Percentiles rank a stretch among this genome's conserved stretches.
These are phyloP conservation scores for Tagetes patula DNA, from an alignment of 129 eudicot species.

Conservation along the genomic window DNA sequence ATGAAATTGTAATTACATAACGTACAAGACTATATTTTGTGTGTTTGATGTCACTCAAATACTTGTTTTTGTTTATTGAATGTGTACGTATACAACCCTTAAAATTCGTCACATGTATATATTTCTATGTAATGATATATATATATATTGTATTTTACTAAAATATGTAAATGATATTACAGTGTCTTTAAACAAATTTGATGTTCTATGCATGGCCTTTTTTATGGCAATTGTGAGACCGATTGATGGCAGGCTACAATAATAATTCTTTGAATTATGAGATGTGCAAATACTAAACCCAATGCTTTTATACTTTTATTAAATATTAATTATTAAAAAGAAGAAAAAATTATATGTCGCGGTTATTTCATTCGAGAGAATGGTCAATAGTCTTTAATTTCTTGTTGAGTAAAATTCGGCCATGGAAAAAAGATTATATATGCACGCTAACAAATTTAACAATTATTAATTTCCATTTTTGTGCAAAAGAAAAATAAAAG, in stretches of 20 bases:
- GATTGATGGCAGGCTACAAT: too few species aligned
- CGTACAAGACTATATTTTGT: not conserved
- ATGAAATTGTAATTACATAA: not conserved
- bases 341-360: too few species aligned
- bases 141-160: not conserved
- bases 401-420: conserved; percentile 18
- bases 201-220: too few species aligned
- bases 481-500: conserved; percentile 9
- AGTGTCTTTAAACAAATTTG: not conserved
- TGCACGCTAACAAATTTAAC: conserved; percentile 12
- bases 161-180: not conserved
- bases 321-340: too few species aligned
- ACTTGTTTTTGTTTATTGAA: not conserved
- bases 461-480: not conserved
- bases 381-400: not conserved
- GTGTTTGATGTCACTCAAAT: not conserved
- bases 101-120: not conserved
- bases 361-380: not conserved
- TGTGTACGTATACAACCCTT: not conserved
- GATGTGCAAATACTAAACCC: too few species aligned
- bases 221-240: too few species aligned
- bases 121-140: too few species aligned
- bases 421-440: conserved; percentile 26
- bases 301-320: too few species aligned
- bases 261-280: not conserved